Conservation (phyloP, 139 green algal genomes). For the Zygnema cylindricum region DNA sequence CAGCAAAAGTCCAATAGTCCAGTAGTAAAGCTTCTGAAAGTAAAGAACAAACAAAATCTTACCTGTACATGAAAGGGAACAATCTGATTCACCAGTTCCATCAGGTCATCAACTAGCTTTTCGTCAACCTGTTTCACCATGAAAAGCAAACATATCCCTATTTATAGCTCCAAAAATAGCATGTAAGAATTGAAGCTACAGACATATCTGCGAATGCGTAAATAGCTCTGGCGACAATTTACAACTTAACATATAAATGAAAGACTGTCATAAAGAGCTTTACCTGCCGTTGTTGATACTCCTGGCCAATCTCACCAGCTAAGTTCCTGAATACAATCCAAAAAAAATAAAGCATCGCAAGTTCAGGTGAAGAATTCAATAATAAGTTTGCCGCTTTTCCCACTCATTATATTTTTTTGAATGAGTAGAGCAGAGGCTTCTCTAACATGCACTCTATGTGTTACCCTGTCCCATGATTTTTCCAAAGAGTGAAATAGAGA, state of each 20-base stretch:
- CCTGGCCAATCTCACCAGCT: constrained; percentile 84
- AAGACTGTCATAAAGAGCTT: too few relatives aligned
- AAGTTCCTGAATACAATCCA: constrained; percentile 75
- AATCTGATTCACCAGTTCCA: constrained; percentile 90
- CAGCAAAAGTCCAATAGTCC: too few relatives aligned
- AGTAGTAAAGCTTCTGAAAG: too few relatives aligned
- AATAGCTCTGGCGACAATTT: too few relatives aligned
- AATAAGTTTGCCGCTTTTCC: too few relatives aligned
- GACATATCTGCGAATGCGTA: too few relatives aligned
- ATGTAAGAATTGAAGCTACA: too few relatives aligned
- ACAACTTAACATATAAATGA: too few relatives aligned
- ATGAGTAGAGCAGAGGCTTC: not conserved
- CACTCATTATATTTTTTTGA: too few relatives aligned
- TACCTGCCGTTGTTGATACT: constrained; percentile 72
- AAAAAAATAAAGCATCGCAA: constrained; percentile 10
- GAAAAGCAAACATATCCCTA: too few relatives aligned
- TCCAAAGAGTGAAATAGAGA: constrained; percentile 7
- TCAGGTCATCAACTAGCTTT: constrained; percentile 75
- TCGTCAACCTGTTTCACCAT: constrained; percentile 30
- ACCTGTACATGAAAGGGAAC: constrained; percentile 93
- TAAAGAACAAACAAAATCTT: too few relatives aligned
- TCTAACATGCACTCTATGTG: not conserved
- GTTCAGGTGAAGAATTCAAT: not conserved
- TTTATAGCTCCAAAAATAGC: too few relatives aligned
- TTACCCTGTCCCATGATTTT: not conserved